A percentile compares a stretch with the other conserved stretches of the same genome.
Conservation (phyloP, 2,329 filamentous ascomycete species). For the Aureobasidium namibiae region DNA sequence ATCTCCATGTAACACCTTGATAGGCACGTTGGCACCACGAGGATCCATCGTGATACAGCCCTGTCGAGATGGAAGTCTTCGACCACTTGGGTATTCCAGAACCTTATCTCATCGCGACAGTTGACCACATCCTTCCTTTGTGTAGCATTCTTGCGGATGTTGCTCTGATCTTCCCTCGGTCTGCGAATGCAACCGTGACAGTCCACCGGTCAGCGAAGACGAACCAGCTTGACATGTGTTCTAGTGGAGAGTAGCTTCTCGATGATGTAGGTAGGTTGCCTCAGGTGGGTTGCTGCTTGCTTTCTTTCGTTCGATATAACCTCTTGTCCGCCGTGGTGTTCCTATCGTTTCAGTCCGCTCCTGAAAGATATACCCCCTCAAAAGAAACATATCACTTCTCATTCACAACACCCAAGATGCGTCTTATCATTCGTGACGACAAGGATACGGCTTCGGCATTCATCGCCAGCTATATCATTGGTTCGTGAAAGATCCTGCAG, state of each 20-base stretch:
- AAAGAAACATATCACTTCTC: not conserved
- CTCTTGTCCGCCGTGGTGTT: not conserved
- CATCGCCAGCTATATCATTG: conserved; percentile 73
- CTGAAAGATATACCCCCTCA: not conserved
- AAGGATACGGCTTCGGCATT: conserved; percentile 61
- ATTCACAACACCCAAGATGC: conserved; percentile 37
- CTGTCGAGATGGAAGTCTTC: not conserved
- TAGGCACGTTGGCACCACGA: conserved; percentile 1
- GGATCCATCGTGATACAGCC: not conserved
- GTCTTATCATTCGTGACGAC: conserved; percentile 74
- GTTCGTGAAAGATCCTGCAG: conserved; percentile 33
- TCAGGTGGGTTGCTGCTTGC: not conserved
- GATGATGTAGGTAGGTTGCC: conserved; percentile 7
- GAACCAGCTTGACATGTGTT: not conserved
- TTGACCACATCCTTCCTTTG: not conserved
- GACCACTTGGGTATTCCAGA: not conserved
- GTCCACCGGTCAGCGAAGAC: not conserved
- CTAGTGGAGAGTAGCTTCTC: not conserved
- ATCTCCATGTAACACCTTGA: conserved; percentile 7
- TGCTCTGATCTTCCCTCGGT: not conserved
- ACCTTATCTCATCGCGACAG: conserved; percentile 1
- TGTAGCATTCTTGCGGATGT: not conserved
- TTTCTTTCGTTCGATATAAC: not conserved
- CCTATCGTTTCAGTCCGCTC: not conserved
- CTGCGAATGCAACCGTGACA: conserved; percentile 3